Conservation (phyloP, 2,329 filamentous ascomycete genomes). For the Rutstroemia sp. region DNA sequence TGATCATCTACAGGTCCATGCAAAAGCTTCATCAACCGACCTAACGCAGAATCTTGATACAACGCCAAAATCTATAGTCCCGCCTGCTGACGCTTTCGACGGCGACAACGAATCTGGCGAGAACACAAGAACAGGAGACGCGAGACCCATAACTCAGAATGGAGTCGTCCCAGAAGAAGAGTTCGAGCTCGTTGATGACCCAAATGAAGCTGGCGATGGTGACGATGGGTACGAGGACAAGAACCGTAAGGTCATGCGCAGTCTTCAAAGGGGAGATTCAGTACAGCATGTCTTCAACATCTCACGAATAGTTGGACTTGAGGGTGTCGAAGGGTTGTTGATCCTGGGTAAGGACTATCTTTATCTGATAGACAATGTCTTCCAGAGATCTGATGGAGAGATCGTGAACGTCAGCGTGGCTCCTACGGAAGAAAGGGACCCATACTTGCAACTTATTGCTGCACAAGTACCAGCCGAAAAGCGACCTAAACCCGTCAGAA, state of each 20-base stretch:
- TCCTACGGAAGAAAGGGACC: conserved; percentile 83
- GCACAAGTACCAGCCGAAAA: conserved; percentile 56
- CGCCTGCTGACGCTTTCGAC: conserved; percentile 11
- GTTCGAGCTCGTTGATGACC: conserved; percentile 92
- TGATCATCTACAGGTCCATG: conserved; percentile 30
- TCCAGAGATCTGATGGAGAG: conserved; percentile 89
- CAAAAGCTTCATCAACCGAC: conserved; percentile 13
- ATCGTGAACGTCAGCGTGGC: conserved; percentile 97
- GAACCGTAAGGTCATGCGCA: conserved; percentile 95
- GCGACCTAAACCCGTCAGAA: conserved; percentile 38
- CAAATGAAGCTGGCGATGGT: conserved; percentile 72
- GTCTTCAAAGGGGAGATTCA: conserved; percentile 80
- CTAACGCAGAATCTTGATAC: conserved; percentile 10
- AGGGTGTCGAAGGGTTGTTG: conserved; percentile 87
- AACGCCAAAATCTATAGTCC: conserved; percentile 10
- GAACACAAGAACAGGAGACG: conserved; percentile 11
- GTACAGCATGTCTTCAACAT: conserved; percentile 95
- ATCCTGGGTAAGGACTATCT: conserved; percentile 88
- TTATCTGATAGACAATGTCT: conserved; percentile 94
- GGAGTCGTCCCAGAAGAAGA: conserved; percentile 60
- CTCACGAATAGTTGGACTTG: conserved; percentile 85
- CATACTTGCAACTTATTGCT: conserved; percentile 89
- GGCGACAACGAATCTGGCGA: conserved; percentile 11
- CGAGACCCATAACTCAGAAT: conserved; percentile 15
- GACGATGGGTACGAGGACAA: conserved; percentile 87